Evolutionary conservation across 139 green algal genomes (phyloP).

Genomic region (Zygnema cylindricum): DNA sequence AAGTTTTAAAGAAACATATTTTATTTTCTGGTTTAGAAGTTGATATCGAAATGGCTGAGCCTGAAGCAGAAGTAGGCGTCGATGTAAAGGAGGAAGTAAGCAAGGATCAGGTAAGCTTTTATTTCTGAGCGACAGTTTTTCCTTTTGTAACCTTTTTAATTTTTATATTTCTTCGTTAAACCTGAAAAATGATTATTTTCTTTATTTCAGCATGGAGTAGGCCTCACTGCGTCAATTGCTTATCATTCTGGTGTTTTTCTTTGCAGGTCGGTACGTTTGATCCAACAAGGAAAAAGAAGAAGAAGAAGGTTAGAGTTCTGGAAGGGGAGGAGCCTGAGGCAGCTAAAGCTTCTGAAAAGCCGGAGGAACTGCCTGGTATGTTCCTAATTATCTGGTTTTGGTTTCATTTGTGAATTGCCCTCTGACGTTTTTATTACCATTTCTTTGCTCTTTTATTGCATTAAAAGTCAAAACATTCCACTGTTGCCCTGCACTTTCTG

Average conservation of each 20-base stretch:
- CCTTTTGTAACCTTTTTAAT: background rate
- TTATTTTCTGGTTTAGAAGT: no score
- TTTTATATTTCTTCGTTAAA: background rate
- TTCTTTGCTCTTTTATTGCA: background rate
- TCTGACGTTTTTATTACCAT: background rate
- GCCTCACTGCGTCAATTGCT: no score
- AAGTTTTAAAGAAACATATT: no score
- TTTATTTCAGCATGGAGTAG: no score
- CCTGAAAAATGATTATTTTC: background rate
- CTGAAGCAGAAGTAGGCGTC: background rate
- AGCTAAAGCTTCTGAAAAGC: constrained; percentile 34
- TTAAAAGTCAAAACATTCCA: background rate
- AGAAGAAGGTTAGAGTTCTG: constrained; percentile 70
- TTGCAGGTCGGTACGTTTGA: constrained; percentile 47
- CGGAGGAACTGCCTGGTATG: constrained; percentile 34
- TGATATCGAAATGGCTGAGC: background rate
- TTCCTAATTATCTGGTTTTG: background rate
- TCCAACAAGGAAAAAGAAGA: constrained; percentile 82
- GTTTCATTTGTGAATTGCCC: no score
- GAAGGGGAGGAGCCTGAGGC: constrained; percentile 59
- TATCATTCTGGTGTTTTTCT: background rate
- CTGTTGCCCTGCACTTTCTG: no score
- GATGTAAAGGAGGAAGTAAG: background rate
- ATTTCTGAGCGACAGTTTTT: background rate
- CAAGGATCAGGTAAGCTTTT: background rate